These are phyloP conservation scores for Trametes cinnabarina DNA, from an alignment of 768 basidiomycete species.

Conservation along the genomic window DNA sequence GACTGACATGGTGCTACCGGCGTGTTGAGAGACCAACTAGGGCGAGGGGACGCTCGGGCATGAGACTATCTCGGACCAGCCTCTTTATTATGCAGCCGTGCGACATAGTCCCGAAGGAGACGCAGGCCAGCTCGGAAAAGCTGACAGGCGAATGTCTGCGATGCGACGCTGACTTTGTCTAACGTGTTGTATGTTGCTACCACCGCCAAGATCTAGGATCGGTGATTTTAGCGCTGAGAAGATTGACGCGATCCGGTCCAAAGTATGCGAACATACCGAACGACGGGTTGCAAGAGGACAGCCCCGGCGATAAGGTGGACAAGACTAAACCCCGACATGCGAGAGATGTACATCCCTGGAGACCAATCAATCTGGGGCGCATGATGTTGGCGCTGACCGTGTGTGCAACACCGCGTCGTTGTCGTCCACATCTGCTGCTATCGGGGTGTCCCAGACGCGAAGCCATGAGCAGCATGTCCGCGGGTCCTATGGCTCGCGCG, in stretches of 20 bases:
- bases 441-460: neutral
- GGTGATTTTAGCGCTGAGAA: neutral
- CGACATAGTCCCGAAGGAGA: neutral
- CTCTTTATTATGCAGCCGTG: neutral
- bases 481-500: neutral
- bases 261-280: neutral
- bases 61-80: neutral
- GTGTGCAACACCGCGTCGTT: neutral
- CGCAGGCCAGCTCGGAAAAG: neutral
- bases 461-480: neutral
- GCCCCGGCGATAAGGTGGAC: constrained; percentile 18
- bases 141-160: neutral
- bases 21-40: neutral
- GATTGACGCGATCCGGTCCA: neutral
- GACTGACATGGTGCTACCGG: constrained; percentile 11
- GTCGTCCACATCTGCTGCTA: neutral
- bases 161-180: neutral
- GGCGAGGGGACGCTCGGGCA: constrained; percentile 1
- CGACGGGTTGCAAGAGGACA: constrained; percentile 1
- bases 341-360: neutral
- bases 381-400: constrained; percentile 5
- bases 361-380: constrained; percentile 9
- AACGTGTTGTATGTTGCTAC: neutral
- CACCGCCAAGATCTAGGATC: neutral
- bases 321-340: neutral